Evolutionary conservation across 2,329 filamentous ascomycete species (phyloP).

Genomic region (Aspergillus sergii): DNA sequence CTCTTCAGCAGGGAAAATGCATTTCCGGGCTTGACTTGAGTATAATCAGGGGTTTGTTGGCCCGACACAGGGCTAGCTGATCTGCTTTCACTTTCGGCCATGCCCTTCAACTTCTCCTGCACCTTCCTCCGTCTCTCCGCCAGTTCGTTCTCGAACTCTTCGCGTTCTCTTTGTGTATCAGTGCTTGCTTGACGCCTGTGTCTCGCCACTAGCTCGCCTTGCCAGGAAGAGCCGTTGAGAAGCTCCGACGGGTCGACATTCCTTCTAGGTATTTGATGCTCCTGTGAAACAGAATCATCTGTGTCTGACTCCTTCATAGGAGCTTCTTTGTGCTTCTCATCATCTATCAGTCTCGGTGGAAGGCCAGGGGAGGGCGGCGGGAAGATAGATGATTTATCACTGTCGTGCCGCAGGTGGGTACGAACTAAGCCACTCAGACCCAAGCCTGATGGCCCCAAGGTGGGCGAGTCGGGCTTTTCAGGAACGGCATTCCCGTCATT

Average conservation of each 20-base stretch:
- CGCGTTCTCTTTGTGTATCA: slow-evolving; percentile 52
- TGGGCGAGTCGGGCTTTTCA: slow-evolving; percentile 69
- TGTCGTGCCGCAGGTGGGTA: slow-evolving; percentile 80
- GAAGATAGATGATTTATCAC: slow-evolving; percentile 79
- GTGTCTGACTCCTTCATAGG: slow-evolving; percentile 6
- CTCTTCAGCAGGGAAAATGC: slow-evolving; percentile 49
- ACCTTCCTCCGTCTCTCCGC: slow-evolving; percentile 51
- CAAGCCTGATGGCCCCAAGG: slow-evolving; percentile 63
- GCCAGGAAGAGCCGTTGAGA: slow-evolving; percentile 43
- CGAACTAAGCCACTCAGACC: slow-evolving; percentile 81
- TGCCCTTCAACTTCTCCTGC: slow-evolving; percentile 50
- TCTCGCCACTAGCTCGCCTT: slow-evolving; percentile 49
- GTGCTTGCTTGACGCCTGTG: slow-evolving; percentile 50
- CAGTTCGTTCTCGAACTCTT: slow-evolving; percentile 52
- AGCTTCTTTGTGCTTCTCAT: slow-evolving; percentile 9
- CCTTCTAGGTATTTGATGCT: background rate
- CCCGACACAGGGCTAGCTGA: slow-evolving; percentile 47
- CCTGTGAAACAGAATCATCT: background rate
- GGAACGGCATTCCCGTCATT: slow-evolving; percentile 18
- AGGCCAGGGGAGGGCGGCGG: slow-evolving; percentile 50
- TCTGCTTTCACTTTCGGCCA: slow-evolving; percentile 46
- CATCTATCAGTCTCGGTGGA: slow-evolving; percentile 35
- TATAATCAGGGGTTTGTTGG: slow-evolving; percentile 36
- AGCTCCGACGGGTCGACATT: slow-evolving; percentile 5
- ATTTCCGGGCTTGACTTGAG: slow-evolving; percentile 38